Conservation (phyloP, 495 filamentous ascomycete species). For the Daldinia caldariorum region DNA sequence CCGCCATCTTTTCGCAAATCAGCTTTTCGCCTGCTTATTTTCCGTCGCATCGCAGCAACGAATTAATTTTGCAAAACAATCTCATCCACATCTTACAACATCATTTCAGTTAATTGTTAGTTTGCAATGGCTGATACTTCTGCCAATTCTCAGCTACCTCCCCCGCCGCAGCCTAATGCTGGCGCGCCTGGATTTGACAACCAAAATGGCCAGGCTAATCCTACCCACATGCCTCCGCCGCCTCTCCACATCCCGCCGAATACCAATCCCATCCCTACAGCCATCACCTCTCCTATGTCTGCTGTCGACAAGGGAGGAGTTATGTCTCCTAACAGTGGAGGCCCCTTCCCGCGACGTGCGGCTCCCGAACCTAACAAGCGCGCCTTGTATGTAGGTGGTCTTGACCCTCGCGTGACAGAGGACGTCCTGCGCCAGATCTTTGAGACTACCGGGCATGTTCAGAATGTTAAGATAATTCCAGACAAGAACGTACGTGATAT, state of each 20-base stretch:
- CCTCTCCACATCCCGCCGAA: constrained; percentile 96
- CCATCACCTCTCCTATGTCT: constrained; percentile 88
- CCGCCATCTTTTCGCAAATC: constrained; percentile 28
- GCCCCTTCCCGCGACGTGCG: constrained; percentile 86
- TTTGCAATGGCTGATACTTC: constrained; percentile 74
- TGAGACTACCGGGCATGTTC: constrained; percentile 96
- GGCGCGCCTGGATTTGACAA: constrained; percentile 77
- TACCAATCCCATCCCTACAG: constrained; percentile 93
- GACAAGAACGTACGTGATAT: constrained; percentile 88
- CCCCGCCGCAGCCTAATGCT: constrained; percentile 71
- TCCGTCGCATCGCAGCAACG: constrained; percentile 32
- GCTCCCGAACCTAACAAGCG: constrained; percentile 99
- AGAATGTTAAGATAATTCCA: constrained; percentile 99
- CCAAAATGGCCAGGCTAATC: constrained; percentile 73
- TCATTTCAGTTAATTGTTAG: constrained; percentile 17
- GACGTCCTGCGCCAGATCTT: constrained; percentile 98
- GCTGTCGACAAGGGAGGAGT: constrained; percentile 68
- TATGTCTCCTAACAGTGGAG: constrained; percentile 83
- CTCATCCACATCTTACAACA: constrained; percentile 32
- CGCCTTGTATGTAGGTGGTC: constrained; percentile 93
- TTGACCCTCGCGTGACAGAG: constrained; percentile 95
- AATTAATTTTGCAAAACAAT: constrained; percentile 35
- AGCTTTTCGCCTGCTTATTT: constrained; percentile 30
- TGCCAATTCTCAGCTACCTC: constrained; percentile 67
- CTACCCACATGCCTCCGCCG: constrained; percentile 91